A percentile compares a stretch with the other conserved stretches of the same genome.
Evolutionary conservation across 2,329 filamentous ascomycete genomes (phyloP).

Genomic region (Calonectria naviculata): DNA sequence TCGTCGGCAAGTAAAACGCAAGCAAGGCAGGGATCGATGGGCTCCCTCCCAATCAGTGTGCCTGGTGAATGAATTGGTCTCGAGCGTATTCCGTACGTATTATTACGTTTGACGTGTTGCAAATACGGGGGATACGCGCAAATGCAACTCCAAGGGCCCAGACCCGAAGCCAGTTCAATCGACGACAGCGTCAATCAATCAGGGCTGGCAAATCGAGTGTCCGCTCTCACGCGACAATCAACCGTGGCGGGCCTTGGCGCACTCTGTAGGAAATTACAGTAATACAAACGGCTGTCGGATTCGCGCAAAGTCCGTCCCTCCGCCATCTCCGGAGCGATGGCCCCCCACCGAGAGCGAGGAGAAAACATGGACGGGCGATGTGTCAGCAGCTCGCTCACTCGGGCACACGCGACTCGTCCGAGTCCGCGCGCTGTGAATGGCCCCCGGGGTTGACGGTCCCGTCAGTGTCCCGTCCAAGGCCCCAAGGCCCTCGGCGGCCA

Average conservation of each 20-base stretch:
- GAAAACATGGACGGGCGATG: slow-evolving; percentile 12
- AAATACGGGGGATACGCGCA: background rate
- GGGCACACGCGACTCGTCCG: slow-evolving; percentile 25
- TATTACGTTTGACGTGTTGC: background rate
- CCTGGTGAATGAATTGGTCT: background rate
- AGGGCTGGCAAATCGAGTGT: background rate
- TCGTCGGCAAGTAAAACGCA: background rate
- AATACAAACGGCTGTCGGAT: slow-evolving; percentile 37
- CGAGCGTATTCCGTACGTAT: slow-evolving; percentile 16
- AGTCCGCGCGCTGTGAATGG: slow-evolving; percentile 31
- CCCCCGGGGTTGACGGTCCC: slow-evolving; percentile 15
- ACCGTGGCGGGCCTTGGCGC: slow-evolving; percentile 35
- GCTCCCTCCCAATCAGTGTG: slow-evolving; percentile 18
- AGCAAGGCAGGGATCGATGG: slow-evolving; percentile 11
- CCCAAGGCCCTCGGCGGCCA: slow-evolving; percentile 20
- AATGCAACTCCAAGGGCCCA: background rate
- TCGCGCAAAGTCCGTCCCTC: slow-evolving; percentile 40
- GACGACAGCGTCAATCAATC: background rate
- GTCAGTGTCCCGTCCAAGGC: slow-evolving; percentile 10
- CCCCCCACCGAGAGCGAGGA: background rate
- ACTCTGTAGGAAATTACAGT: slow-evolving; percentile 40
- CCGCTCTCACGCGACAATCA: slow-evolving; percentile 37
- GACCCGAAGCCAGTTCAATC: background rate
- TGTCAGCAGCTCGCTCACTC: slow-evolving; percentile 35
- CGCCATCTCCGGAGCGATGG: slow-evolving; percentile 28